Conservation (phyloP, 1,139 yeast genomes). For the Yamadazyma dendronema region DNA sequence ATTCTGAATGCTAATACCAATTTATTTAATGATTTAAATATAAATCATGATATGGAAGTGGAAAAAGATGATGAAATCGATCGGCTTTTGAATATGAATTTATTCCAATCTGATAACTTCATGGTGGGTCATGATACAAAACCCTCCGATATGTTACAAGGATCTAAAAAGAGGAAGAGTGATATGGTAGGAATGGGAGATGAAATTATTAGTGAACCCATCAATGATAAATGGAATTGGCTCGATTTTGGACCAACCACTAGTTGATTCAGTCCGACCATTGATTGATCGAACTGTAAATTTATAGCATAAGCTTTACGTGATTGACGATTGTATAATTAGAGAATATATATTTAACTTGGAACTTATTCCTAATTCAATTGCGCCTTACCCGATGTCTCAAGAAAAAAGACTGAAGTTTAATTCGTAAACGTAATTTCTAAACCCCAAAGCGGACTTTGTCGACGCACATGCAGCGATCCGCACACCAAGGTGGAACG, state of each 20-base stretch:
- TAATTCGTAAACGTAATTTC: too few relatives aligned
- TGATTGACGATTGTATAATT: background rate
- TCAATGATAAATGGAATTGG: conserved; percentile 27
- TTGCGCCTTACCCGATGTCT: too few relatives aligned
- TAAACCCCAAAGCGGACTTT: too few relatives aligned
- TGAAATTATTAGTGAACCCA: conserved; percentile 13
- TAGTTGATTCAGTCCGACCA: background rate
- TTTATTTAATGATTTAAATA: conserved; percentile 23
- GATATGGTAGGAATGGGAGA: conserved; percentile 18
- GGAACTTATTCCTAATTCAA: too few relatives aligned
- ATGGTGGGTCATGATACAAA: conserved; percentile 16
- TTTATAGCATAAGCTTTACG: too few relatives aligned
- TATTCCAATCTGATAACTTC: conserved; percentile 36
- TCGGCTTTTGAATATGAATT: conserved; percentile 37
- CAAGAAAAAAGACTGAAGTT: too few relatives aligned
- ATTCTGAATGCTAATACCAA: conserved; percentile 25
- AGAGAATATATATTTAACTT: background rate
- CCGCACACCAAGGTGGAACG: too few relatives aligned
- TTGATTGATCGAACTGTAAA: too few relatives aligned
- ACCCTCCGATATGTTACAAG: background rate
- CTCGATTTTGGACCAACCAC: conserved; percentile 26
- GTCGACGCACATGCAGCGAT: too few relatives aligned
- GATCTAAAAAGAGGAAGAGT: conserved; percentile 10
- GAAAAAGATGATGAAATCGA: conserved; percentile 37
- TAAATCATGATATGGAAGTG: conserved; percentile 8